Evolutionary conservation across 176 grass and related monocot genomes (phyloP).

Genomic region (Elaeis guineensis): DNA sequence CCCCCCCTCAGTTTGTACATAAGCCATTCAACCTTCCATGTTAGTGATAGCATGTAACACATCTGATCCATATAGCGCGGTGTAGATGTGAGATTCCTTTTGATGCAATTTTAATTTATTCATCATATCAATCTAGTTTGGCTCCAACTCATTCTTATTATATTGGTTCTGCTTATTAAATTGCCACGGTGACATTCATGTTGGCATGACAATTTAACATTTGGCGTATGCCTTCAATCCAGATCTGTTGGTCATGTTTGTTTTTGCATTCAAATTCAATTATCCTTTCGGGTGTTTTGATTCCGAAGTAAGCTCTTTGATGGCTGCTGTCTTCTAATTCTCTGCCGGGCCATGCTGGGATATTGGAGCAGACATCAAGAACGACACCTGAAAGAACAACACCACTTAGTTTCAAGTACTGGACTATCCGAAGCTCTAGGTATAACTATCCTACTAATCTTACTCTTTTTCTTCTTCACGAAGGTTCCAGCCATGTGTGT

Average conservation of each 20-base stretch:
- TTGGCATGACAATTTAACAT: constrained; percentile 50
- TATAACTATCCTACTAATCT: constrained; percentile 1
- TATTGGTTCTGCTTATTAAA: neutral
- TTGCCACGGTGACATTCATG: constrained; percentile 29
- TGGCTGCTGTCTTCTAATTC: constrained; percentile 51
- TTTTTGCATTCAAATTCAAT: constrained; percentile 89
- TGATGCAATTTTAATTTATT: neutral
- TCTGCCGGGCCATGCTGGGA: constrained; percentile 74
- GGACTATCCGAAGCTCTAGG: neutral
- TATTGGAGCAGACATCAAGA: constrained; percentile 47
- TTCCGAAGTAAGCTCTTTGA: constrained; percentile 66
- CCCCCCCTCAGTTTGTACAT: neutral
- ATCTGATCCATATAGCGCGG: neutral
- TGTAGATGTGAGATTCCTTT: constrained; percentile 8
- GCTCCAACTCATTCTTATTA: neutral
- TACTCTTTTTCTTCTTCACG: constrained; percentile 91
- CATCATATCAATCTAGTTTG: neutral
- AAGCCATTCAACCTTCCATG: neutral
- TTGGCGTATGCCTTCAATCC: constrained; percentile 65
- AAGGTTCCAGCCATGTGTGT: constrained; percentile 86
- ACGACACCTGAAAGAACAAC: constrained; percentile 41
- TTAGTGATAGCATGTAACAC: constrained; percentile 1
- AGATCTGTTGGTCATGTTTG: constrained; percentile 46
- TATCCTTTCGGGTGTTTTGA: constrained; percentile 59
- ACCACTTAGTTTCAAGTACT: neutral